These are phyloP conservation scores for Ceratobasidium sp. DNA, from an alignment of 1,284 basidiomycete genomes.

Conservation along the genomic window DNA sequence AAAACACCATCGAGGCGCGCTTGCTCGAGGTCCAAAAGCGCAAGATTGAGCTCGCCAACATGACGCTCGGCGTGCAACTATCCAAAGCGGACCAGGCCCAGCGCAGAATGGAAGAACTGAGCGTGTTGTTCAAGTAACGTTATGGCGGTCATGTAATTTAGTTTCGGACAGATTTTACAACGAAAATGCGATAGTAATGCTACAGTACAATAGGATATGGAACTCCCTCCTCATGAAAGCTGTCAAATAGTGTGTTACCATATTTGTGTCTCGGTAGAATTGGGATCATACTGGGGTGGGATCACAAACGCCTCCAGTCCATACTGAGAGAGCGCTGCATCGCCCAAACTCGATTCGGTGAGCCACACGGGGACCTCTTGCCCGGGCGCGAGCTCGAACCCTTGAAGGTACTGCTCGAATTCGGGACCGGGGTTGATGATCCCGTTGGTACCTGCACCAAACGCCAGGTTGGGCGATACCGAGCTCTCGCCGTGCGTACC, in stretches of 20 bases:
- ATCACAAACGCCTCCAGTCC: slow-evolving; percentile 84
- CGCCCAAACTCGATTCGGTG: slow-evolving; percentile 77
- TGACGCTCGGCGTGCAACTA: slow-evolving; percentile 82
- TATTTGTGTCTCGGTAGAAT: slow-evolving; percentile 39
- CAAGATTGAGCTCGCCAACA: slow-evolving; percentile 91
- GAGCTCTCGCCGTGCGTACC: slow-evolving; percentile 27
- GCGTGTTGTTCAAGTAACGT: slow-evolving; percentile 62
- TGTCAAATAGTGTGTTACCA: slow-evolving; percentile 31
- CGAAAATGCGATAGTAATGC: slow-evolving; percentile 21
- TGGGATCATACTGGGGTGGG: slow-evolving; percentile 60
- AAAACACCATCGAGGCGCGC: slow-evolving; percentile 90
- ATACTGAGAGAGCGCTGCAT: slow-evolving; percentile 72
- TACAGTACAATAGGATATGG: slow-evolving; percentile 31
- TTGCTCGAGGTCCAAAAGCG: slow-evolving; percentile 90
- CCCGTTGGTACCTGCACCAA: slow-evolving; percentile 18
- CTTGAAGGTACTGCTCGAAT: slow-evolving; percentile 40
- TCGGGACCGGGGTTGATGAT: slow-evolving; percentile 44
- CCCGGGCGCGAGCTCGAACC: slow-evolving; percentile 55
- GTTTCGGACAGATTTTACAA: not conserved
- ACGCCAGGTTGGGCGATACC: slow-evolving; percentile 25
- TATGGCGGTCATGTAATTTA: slow-evolving; percentile 6
- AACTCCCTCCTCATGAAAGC: slow-evolving; percentile 3
- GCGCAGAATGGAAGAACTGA: slow-evolving; percentile 82
- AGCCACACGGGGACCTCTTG: slow-evolving; percentile 83
- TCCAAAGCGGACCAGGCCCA: slow-evolving; percentile 84